Conservation (phyloP, 352 stramenopile genomes). For the Phytophthora brassicae region DNA sequence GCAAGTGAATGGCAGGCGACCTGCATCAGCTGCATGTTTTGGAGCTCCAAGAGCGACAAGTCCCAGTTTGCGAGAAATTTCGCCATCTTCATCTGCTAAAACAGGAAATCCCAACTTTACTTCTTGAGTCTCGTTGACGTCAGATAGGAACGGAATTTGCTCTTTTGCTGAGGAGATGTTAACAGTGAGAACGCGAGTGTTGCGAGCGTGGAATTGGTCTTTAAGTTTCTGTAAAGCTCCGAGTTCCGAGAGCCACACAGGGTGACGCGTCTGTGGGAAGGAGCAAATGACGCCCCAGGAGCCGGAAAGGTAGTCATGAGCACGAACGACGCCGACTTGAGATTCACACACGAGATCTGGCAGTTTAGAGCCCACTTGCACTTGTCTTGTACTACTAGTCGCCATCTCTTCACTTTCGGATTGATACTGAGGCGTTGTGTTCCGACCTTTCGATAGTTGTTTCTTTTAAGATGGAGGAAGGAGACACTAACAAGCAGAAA, state of each 20-base stretch:
- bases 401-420: constrained; percentile 16
- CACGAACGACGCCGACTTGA: constrained; percentile 67
- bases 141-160: constrained; percentile 59
- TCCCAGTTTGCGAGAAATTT: constrained; percentile 62
- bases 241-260: constrained; percentile 78
- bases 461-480: constrained; percentile 7
- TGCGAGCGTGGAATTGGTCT: constrained; percentile 75
- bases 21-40: constrained; percentile 50
- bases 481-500: not conserved
- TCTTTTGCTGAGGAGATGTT: constrained; percentile 27
- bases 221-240: constrained; percentile 81
- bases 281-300: constrained; percentile 69
- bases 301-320: constrained; percentile 75
- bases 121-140: constrained; percentile 84
- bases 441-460: constrained; percentile 32
- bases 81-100: constrained; percentile 62
- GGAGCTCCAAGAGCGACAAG: constrained; percentile 46
- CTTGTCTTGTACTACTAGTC: constrained; percentile 37
- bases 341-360: constrained; percentile 71
- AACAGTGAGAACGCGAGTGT: constrained; percentile 58
- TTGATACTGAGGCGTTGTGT: constrained; percentile 4
- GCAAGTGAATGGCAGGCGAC: constrained; percentile 63
- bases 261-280: constrained; percentile 73
- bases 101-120: constrained; percentile 76
- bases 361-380: constrained; percentile 73